Evolutionary conservation across 2,329 filamentous ascomycete species (phyloP).

Genomic region (Alternaria viburni): DNA sequence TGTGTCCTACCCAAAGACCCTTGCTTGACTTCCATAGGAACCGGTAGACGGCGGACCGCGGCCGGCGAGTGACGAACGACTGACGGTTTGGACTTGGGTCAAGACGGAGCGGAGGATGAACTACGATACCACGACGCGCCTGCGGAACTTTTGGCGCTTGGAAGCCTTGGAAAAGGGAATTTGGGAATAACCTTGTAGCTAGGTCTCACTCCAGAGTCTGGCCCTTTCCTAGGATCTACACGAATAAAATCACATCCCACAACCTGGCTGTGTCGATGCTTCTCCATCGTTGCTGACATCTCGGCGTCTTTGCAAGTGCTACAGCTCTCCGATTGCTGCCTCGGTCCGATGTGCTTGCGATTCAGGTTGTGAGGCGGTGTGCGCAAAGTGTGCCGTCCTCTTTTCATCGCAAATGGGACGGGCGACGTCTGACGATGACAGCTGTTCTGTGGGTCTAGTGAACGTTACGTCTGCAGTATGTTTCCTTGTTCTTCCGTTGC

Average conservation of each 20-base stretch:
- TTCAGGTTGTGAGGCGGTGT: conserved; percentile 1
- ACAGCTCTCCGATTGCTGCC: background rate
- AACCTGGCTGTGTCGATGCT: background rate
- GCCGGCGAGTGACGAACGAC: background rate
- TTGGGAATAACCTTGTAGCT: background rate
- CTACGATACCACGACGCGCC: background rate
- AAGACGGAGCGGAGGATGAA: background rate
- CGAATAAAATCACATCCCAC: background rate
- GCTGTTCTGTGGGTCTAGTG: background rate
- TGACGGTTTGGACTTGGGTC: background rate
- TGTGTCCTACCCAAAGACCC: background rate
- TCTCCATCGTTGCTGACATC: background rate
- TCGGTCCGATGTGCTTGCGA: background rate
- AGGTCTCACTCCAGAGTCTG: background rate
- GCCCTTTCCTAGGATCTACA: background rate
- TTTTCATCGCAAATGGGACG: background rate
- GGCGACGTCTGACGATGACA: background rate
- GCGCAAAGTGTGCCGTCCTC: background rate
- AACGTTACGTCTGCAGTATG: background rate
- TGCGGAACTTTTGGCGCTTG: background rate
- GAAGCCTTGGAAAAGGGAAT: background rate
- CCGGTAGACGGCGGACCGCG: background rate
- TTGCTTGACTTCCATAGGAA: background rate
- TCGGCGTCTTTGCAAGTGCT: background rate
- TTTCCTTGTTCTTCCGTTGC: conserved; percentile 1